phyloP scores from a whole-genome alignment of 2,329 filamentous ascomycete species.

The Fusarium sp. region DNA sequence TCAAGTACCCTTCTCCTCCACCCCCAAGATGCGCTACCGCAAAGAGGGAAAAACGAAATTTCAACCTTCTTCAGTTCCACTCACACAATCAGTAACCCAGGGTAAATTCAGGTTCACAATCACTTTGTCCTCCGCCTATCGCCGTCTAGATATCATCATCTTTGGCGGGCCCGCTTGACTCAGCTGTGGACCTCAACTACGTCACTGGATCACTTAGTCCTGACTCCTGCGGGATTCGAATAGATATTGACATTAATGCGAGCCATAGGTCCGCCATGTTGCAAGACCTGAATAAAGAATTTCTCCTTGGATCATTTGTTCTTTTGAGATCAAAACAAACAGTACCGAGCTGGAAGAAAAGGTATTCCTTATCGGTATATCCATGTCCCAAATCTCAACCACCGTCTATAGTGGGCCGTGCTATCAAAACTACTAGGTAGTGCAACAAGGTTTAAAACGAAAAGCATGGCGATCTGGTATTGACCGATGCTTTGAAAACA shows the following conservation, averaged over 20 bases:
- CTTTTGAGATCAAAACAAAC: not conserved
- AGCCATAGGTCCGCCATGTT: not conserved
- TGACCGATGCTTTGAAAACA: slow-evolving; percentile 29
- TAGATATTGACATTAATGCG: slow-evolving; percentile 5
- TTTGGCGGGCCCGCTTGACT: slow-evolving; percentile 33
- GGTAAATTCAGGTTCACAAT: slow-evolving; percentile 30
- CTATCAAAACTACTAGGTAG: slow-evolving; percentile 14
- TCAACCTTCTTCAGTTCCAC: slow-evolving; percentile 35
- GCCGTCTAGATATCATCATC: slow-evolving; percentile 31
- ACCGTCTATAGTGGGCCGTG: slow-evolving; percentile 1
- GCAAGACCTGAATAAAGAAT: not conserved
- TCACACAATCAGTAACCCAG: slow-evolving; percentile 27
- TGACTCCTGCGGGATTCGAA: not conserved
- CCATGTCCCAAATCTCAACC: not conserved
- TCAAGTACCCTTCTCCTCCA: slow-evolving; percentile 36
- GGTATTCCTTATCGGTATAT: not conserved
- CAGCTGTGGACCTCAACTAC: slow-evolving; percentile 39
- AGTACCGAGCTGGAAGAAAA: too few species aligned
- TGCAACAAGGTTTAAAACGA: slow-evolving; percentile 26
- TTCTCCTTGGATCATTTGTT: not conserved
- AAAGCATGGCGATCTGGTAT: slow-evolving; percentile 38
- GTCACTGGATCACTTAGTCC: slow-evolving; percentile 35
- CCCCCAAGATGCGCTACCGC: slow-evolving; percentile 22
- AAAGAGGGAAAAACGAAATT: slow-evolving; percentile 32
- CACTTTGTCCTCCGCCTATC: slow-evolving; percentile 40